Conservation (phyloP, 2,329 filamentous ascomycete genomes). For the Juglanconis juglandina region DNA sequence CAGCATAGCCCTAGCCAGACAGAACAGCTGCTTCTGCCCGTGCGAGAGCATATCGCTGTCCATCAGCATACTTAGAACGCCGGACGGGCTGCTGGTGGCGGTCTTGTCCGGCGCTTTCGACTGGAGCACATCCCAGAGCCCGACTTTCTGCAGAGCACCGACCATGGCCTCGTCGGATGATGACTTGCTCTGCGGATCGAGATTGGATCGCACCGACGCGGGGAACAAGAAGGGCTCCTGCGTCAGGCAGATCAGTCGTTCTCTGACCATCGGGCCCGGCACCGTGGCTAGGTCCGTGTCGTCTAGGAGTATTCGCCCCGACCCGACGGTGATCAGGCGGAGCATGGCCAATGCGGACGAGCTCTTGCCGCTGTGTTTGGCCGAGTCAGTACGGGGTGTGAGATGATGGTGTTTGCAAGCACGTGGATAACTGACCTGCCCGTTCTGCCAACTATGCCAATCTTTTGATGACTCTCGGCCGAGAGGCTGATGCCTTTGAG, state of each 20-base stretch:
- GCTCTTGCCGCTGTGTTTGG: conserved; percentile 44
- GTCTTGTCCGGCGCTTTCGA: conserved; percentile 28
- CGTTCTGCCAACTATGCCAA: conserved; percentile 25
- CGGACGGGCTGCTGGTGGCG: neutral
- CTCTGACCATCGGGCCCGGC: conserved; percentile 25
- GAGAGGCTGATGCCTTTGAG: conserved; percentile 5
- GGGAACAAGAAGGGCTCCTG: conserved; percentile 50
- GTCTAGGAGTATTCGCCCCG: conserved; percentile 44
- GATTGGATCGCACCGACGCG: conserved; percentile 44
- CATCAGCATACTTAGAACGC: conserved; percentile 29
- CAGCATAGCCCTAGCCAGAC: conserved; percentile 43
- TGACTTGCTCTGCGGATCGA: conserved; percentile 38
- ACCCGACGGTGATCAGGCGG: conserved; percentile 41
- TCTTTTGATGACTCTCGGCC: conserved; percentile 5
- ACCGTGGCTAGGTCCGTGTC: conserved; percentile 33
- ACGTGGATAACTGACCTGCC: conserved; percentile 35
- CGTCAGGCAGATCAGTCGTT: conserved; percentile 39
- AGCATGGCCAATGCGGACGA: conserved; percentile 43
- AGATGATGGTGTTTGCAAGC: conserved; percentile 18
- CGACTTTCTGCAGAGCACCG: conserved; percentile 41
- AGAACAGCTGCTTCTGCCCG: conserved; percentile 48
- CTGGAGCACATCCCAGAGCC: conserved; percentile 40
- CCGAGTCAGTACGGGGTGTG: neutral
- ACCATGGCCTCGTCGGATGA: conserved; percentile 39
- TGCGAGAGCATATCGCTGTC: conserved; percentile 34